Conservation (phyloP, 148 eudicot species). For the Chenopodium quinoa region DNA sequence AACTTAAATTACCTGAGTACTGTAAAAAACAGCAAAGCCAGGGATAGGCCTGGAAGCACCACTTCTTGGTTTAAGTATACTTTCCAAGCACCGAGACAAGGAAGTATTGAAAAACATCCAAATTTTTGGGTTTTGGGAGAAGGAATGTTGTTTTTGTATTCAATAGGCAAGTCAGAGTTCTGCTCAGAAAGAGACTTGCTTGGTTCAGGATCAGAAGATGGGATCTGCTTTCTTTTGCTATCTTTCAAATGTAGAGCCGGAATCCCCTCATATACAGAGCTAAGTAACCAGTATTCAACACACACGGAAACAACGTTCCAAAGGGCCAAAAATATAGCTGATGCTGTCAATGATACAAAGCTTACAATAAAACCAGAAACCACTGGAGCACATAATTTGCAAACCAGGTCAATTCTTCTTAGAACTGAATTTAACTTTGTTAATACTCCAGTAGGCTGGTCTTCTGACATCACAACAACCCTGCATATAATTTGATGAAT, state of each 20-base stretch:
- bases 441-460: slow-evolving; percentile 52
- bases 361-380: slow-evolving; percentile 78
- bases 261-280: slow-evolving; percentile 67
- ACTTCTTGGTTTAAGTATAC: slow-evolving; percentile 77
- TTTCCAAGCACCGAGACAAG: slow-evolving; percentile 66
- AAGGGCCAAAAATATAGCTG: slow-evolving; percentile 44
- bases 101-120: slow-evolving; percentile 32
- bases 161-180: slow-evolving; percentile 20
- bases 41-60: slow-evolving; percentile 76
- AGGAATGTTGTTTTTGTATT: slow-evolving; percentile 17
- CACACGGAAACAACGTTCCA: slow-evolving; percentile 74
- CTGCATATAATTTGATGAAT: slow-evolving; percentile 33
- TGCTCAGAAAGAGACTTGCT: slow-evolving; percentile 35
- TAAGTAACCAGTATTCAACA: slow-evolving; percentile 71
- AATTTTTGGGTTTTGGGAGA: slow-evolving; percentile 23
- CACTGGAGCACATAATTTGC: slow-evolving; percentile 86
- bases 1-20: slow-evolving; percentile 59
- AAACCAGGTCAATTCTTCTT: slow-evolving; percentile 72
- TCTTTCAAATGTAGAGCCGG: slow-evolving; percentile 56
- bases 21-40: slow-evolving; percentile 72
- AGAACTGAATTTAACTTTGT: slow-evolving; percentile 72
- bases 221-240: slow-evolving; percentile 35
- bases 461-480: slow-evolving; percentile 87
- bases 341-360: slow-evolving; percentile 37
- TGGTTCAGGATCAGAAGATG: slow-evolving; percentile 32